phyloP scores from a whole-genome alignment of 2,329 filamentous ascomycete genomes.

The Aspergillus hiratsukae region DNA sequence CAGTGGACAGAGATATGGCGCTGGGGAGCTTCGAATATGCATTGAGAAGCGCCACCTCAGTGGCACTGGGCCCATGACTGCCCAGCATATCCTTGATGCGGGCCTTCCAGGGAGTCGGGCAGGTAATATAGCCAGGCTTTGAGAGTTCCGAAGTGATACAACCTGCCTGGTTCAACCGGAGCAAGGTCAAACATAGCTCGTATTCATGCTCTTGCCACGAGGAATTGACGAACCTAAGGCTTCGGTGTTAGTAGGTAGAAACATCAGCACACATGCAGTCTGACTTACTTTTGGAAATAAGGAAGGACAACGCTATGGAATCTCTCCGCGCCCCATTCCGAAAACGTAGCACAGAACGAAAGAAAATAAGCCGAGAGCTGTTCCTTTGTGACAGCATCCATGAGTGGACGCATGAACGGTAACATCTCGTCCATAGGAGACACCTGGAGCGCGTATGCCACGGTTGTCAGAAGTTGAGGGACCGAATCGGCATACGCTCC shows the following conservation, averaged over 20 bases:
- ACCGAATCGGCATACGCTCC: constrained; percentile 23
- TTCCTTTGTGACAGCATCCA: constrained; percentile 60
- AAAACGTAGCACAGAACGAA: constrained; percentile 76
- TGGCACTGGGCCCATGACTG: constrained; percentile 39
- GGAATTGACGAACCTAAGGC: constrained; percentile 63
- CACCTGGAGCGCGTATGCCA: constrained; percentile 66
- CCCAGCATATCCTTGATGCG: constrained; percentile 68
- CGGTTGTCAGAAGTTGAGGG: constrained; percentile 41
- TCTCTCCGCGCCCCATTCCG: constrained; percentile 65
- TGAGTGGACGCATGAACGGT: constrained; percentile 62
- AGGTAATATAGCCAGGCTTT: constrained; percentile 36
- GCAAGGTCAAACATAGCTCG: constrained; percentile 64
- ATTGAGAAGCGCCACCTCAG: constrained; percentile 64
- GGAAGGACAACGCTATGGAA: constrained; percentile 76
- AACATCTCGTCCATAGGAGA: constrained; percentile 77
- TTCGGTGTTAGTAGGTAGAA: constrained; percentile 12
- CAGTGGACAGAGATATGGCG: constrained; percentile 52
- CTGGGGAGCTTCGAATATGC: constrained; percentile 62
- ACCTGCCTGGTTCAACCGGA: constrained; percentile 51
- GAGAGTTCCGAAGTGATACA: constrained; percentile 49
- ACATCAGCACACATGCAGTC: background rate
- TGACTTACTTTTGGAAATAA: constrained; percentile 68
- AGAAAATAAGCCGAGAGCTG: constrained; percentile 70
- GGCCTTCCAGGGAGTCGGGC: constrained; percentile 58
- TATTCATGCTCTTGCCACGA: constrained; percentile 69